Evolutionary conservation across 1,284 basidiomycete genomes (phyloP), one percentile per base, ranked within the genome.

Genomic region (Sphagnurus paluster): DNA sequence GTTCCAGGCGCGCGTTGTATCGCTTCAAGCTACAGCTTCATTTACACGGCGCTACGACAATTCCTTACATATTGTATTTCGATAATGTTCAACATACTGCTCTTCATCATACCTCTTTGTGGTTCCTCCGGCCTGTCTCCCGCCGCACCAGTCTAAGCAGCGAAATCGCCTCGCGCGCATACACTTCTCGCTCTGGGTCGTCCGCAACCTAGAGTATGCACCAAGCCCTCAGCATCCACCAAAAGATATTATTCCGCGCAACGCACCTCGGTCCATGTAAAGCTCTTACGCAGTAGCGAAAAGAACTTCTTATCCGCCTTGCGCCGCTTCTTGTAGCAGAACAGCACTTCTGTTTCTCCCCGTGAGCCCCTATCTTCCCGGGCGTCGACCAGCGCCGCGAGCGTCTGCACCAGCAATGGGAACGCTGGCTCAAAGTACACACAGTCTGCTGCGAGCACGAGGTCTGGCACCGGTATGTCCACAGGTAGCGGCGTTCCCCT

Each of bases 371-470:
- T 32, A 19, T 28, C 33, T 2, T 23, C 21, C 2, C 68, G 65
- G 11, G 54, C 48, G 42, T 74, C 74, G 2, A 76, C 70, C 14
- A 97, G 77, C 33, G 85, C 79, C 26, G 70, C 75, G 40, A 98
- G 74, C 0, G 93, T 96, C 54, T 86, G 67, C 1, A 95, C 87
- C 1, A 98, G 79, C 11, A 95, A 77, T 2, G 93, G 87, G 59
- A 97, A 98, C 0, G 92, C 87, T n/a, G 90, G 89, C 68, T 97
- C 94, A 56, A 93, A 92, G 68, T 98, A 98, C 4, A 98, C 93
- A 59, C 94, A 98, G 62, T 98, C 94, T 1, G 93, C 92, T 1
- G 89, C 90, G 5, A 94, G 74, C 46, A 94, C 75, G 20, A 96
- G 52, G 56, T 91, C 81, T 5, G 84, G 77, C 13, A 53, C 63